These are phyloP conservation scores for Trifolium dubium DNA, from an alignment of 306 rosid genomes.

Conservation along the genomic window DNA sequence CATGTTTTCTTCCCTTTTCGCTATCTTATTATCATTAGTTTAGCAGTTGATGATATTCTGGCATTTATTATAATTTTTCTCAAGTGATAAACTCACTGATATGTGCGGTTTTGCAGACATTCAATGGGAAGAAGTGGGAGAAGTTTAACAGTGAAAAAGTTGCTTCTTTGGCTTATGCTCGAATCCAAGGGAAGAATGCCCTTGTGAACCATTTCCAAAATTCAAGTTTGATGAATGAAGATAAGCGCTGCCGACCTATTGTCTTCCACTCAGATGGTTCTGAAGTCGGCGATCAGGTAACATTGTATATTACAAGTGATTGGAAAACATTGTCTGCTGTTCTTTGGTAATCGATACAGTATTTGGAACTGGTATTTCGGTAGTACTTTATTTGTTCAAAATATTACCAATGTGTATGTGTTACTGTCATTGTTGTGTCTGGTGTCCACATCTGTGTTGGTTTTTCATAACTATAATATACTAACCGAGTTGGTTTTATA, in stretches of 20 bases:
- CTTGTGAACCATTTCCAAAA: conserved; percentile 97
- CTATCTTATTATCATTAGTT: background rate
- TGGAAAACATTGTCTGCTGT: background rate
- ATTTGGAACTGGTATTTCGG: conserved; percentile 15
- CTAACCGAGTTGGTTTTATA: conserved; percentile 18
- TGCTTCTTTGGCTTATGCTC: conserved; percentile 96
- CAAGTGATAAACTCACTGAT: background rate
- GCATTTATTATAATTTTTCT: conserved; percentile 8
- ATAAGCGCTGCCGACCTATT: conserved; percentile 96
- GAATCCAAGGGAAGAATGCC: conserved; percentile 95
- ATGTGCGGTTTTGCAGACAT: conserved; percentile 62
- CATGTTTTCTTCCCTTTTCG: background rate
- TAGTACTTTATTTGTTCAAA: background rate
- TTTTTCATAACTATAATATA: background rate
- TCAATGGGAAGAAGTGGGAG: conserved; percentile 98
- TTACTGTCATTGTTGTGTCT: background rate
- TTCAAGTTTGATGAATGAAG: conserved; percentile 99
- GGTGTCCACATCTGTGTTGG: background rate
- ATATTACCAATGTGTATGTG: background rate
- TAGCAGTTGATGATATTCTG: conserved; percentile 16
- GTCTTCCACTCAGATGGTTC: conserved; percentile 89
- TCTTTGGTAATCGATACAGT: background rate
- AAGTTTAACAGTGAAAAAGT: conserved; percentile 99
- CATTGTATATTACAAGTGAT: conserved; percentile 1
- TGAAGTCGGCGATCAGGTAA: conserved; percentile 83